Evolutionary conservation across 2,329 filamentous ascomycete genomes (phyloP).

Genomic region (Didymella arachidicola): DNA sequence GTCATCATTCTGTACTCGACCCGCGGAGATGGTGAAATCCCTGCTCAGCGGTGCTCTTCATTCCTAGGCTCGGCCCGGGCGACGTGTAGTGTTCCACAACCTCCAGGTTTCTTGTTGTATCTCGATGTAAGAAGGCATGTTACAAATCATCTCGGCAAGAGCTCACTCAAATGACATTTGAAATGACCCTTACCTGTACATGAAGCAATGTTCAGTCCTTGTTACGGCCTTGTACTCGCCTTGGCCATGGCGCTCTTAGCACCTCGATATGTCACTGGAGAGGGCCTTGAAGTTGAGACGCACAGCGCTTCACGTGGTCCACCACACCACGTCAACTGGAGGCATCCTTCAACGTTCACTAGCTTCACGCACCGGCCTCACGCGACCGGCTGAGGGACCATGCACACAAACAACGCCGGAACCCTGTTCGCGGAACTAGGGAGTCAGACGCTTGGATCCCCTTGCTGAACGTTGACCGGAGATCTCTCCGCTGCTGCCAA

Average conservation of each 20-base stretch:
- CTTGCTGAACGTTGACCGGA: conserved; percentile 17
- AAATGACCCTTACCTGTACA: conserved; percentile 5
- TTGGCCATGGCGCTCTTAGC: neutral
- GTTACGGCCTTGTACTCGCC: neutral
- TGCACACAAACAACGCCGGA: conserved; percentile 10
- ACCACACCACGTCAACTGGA: neutral
- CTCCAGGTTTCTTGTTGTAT: conserved; percentile 3
- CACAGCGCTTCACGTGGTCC: conserved; percentile 1
- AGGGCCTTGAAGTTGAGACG: neutral
- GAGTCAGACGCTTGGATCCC: conserved; percentile 9
- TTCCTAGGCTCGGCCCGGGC: conserved; percentile 16
- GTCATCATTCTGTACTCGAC: neutral
- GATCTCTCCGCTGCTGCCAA: conserved; percentile 4
- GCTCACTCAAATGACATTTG: neutral
- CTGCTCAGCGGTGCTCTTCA: neutral
- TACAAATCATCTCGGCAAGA: conserved; percentile 2
- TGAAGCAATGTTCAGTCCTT: neutral
- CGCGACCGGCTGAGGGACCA: conserved; percentile 1
- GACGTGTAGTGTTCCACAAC: conserved; percentile 11
- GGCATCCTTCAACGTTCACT: conserved; percentile 1
- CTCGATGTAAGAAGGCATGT: conserved; percentile 8
- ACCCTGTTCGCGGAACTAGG: conserved; percentile 8
- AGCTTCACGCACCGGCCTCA: conserved; percentile 1
- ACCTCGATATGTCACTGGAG: neutral
- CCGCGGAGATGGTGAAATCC: neutral